Evolutionary conservation across 306 rosid species (phyloP).

Genomic region (Gastrolobium bilobum): DNA sequence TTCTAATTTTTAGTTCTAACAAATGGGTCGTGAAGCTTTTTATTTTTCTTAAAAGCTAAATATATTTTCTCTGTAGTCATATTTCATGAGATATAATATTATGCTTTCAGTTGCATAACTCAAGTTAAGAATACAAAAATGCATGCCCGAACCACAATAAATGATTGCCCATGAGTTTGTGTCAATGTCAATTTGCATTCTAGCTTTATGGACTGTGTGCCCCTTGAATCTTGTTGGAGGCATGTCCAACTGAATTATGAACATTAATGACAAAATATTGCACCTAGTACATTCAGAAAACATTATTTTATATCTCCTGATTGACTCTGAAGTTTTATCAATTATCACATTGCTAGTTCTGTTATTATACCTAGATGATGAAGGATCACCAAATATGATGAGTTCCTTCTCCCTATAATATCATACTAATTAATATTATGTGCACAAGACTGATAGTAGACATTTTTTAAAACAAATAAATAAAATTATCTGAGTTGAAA

Average conservation of each 20-base stretch:
- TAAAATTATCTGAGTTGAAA: neutral
- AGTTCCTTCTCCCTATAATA: conserved; percentile 29
- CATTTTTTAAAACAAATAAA: neutral
- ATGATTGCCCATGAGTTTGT: neutral
- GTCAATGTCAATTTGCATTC: neutral
- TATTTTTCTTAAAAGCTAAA: conserved; percentile 6
- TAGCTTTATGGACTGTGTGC: neutral
- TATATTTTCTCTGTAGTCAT: neutral
- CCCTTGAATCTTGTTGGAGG: conserved; percentile 2
- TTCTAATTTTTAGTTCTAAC: neutral
- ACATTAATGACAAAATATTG: neutral
- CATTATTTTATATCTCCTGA: conserved; percentile 3
- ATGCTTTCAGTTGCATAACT: neutral
- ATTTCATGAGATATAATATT: neutral
- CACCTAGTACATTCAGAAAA: conserved; percentile 4
- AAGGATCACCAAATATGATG: conserved; percentile 27
- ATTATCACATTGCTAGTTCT: conserved; percentile 16
- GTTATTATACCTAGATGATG: conserved; percentile 13
- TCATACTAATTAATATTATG: neutral
- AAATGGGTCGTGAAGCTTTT: neutral
- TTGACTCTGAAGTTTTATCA: conserved; percentile 15
- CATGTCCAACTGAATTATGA: conserved; percentile 4
- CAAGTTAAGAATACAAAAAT: neutral
- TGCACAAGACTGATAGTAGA: conserved; percentile 29
- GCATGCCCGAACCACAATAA: neutral